Evolutionary conservation across 306 rosid species (phyloP), one percentile per base, ranked within the genome.

Genomic region (Urtica urens): DNA sequence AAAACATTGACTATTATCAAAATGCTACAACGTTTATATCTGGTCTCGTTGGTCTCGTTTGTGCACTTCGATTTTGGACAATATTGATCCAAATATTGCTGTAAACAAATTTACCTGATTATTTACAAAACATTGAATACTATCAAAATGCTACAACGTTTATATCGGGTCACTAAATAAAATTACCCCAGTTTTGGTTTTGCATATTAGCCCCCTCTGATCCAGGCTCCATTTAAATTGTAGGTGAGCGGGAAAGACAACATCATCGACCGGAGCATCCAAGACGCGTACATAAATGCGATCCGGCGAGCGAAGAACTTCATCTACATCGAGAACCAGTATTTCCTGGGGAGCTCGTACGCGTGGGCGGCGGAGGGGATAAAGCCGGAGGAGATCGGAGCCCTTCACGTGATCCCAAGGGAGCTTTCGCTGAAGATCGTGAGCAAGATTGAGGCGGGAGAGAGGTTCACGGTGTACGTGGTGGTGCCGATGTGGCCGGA

Each of bases 401-500:
- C 78, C 7, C 57, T 55, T 50, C 78, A 73, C 59, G 53, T 68
- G 24, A 73, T 73, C 30, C 78, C 78, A 38, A 73, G 57, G 62
- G 78, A 73, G 63, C 74, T 73, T 49, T 73, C 78, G 0, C 71
- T 67, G 29, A 73, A 73, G 53, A 73, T 73, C 34, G 48, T 44
- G 29, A 60, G 60, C 26, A 73, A 73, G 71, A 73, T 73, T 35
- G 58, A 60, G 26, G 70, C 66, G 11, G 60, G 74, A 24, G 78
- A 73, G 62, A 55, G 71, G 68, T 73, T 73, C 47, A 73, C 61
- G 4, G 78, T 68, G 22, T 73, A 73, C 41, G 48, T 73, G 1
- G 58, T 73, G 2, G 65, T 73, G 27, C 78, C 78, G 2, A 67
- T 73, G 74, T 73, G 78, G 78, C 78, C 78, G 8, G 78, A 73